Evolutionary conservation across 176 grass and related monocot species (phyloP), one percentile per base, ranked within the genome.

Genomic region (Oryza rufipogon): DNA sequence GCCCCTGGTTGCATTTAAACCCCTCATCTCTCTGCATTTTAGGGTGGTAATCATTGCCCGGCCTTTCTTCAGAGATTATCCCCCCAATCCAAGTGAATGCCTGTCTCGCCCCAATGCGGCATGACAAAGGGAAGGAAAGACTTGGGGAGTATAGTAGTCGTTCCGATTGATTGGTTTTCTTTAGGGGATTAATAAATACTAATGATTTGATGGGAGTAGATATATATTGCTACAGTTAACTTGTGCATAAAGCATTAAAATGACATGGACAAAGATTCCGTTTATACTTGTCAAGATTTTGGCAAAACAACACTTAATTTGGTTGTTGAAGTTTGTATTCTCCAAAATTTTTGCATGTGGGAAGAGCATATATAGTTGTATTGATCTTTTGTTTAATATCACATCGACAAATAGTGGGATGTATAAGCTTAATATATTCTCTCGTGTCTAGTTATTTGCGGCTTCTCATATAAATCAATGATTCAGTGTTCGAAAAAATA

Each of bases 1-100:
- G 26, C 45, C 61, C 22, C 26, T 4, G 17, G 39, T 86, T 88
- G 23, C 90, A 88, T 78, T 81, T 78, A 87, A 91, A 38, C 80
- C 89, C 89, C 81, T 87, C 32, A 69, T 0, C 56, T 90, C 80
- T 61, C 63, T 11, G 8, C 45, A 84, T 87, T 87, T 91, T 87
- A 32, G 49, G 69, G n/a, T 12, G 28, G 6, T 75, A 68, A 71
- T 87, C n/a, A 87, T 87, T 80, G 70, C n/a, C n/a, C 64, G 5
- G 41, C 76, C 51, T 64, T 70, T 16, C 42, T 44, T 2, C 42
- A 1, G 42, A 63, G 39, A 48, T 80, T n/a, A 46, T 41, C 60
- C 45, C 30, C 30, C 30, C 30, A 32, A 32, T 32, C 30, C 30
- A 32, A 34, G 32, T 1, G 60, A 45, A 45, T 69, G 16, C 42